Base-by-base conservation (phyloP, 768 basidiomycete genomes). In the Kwoniella dejecticola region DNA sequence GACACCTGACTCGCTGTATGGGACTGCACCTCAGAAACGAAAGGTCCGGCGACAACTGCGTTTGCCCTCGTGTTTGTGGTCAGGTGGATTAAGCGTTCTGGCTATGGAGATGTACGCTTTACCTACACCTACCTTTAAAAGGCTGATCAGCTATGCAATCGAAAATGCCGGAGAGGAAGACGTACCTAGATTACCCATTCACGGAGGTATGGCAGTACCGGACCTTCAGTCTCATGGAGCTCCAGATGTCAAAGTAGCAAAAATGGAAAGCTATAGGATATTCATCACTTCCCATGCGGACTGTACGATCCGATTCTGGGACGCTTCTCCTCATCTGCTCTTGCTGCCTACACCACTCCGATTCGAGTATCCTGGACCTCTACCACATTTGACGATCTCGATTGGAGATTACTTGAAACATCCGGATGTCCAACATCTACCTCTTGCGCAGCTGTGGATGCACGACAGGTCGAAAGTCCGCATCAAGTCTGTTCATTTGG, bases 231-330 rank as follows among this genome's bases (percentile, higher is more conserved):
- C 69, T 17, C 62, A 68, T 50, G 72, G 70, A 42, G 76, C 75
- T 5, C 78, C 77, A 8, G 78, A 79, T 42, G 70, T 75, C 30
- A 75, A 71, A 40, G 64, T 70, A 15, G 59, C 70, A 53, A 79
- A 76, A 70, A 61, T 75, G 54, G 73, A 88, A 72, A 84, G 83
- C 13, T 85, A 83, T 67, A 84, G 89, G 21, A 75, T 93, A 4
- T 78, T 89, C 19, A 76, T 89, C 2, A 88, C 88, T 0, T 81
- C 81, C 55, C 86, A 89, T 70, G 79, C 80, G 10, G 86, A 91
- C 72, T 80, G 86, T 19, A 83, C 83, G 4, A 79, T 93, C 48
- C 84, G 83, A 56, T 89, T 93, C 76, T 85, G 85, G 66, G 91
- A 95, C 75, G 77, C 87, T 41, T 90, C 89, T 55, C 83, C 85